A percentile compares a stretch with the other conserved stretches of the same genome.
Evolutionary conservation across 2,329 filamentous ascomycete genomes (phyloP).

Genomic region (Didymella pinodella): DNA sequence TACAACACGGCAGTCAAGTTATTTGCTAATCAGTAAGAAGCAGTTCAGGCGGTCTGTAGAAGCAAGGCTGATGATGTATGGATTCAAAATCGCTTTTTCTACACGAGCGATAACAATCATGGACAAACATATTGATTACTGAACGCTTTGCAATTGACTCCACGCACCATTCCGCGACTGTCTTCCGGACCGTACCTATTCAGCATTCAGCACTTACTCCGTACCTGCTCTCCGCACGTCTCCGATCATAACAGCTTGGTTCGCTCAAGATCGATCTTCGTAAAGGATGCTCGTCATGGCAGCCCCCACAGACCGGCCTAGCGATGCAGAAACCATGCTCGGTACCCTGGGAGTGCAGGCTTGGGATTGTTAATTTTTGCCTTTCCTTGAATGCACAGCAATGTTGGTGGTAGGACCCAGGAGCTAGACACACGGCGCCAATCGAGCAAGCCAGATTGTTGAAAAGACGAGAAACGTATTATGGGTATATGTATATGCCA

Average conservation of each 20-base stretch:
- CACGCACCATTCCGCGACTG: not conserved
- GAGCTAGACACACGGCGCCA: not conserved
- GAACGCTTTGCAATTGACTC: too few species aligned
- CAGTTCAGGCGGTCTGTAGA: too few species aligned
- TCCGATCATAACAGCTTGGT: not conserved
- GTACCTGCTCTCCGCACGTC: not conserved
- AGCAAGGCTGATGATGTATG: too few species aligned
- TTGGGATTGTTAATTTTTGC: not conserved
- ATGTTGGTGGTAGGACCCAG: not conserved
- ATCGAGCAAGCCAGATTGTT: not conserved
- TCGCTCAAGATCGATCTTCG: not conserved
- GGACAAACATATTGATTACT: too few species aligned
- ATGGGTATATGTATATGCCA: slow-evolving; percentile 4
- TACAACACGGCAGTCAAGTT: too few species aligned
- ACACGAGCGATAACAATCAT: too few species aligned
- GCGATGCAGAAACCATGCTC: not conserved
- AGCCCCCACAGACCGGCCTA: not conserved
- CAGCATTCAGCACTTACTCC: not conserved
- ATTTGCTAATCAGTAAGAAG: too few species aligned
- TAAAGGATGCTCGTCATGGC: not conserved
- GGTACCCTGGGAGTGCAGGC: not conserved
- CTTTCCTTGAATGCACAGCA: not conserved
- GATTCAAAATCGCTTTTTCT: too few species aligned
- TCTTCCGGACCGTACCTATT: not conserved
- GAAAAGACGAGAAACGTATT: not conserved